Base-by-base conservation (phyloP, 805 yeast species). In the Pichia cabralensis region DNA sequence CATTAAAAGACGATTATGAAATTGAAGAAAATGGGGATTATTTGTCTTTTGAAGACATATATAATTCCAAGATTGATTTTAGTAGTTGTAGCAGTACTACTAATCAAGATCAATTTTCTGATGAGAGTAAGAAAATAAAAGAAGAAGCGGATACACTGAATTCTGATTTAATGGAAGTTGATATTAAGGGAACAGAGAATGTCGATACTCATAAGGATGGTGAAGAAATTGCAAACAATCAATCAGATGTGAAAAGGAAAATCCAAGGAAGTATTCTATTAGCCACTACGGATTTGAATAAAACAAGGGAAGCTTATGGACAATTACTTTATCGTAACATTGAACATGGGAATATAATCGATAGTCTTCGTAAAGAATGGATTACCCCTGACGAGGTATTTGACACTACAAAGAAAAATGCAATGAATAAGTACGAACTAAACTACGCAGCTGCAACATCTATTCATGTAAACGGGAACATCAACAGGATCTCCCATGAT, bases 301-400 rank as follows among this genome's bases (percentile, higher is more conserved):
- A n/a, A 14, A 34, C 46, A 5, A 28, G 31, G 11, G 30, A 33
- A 5, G 41, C 39, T 30, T 47, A 45, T 24, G 37, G 38, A 23
- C 34, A 40, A n/a, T 31, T 52, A 14, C 37, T 55, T 17, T 31
- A 43, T 16, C 31, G 45, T 8, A 47, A 45, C 23, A 39, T 52
- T 11, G 36, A 43, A 13, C 46, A 49, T 27, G 62, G 59, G 4
- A 40, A 54, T 29, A 37, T 56, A 5, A 34, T 58, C 5, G 64
- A 59, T 37, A 50, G 49, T 9, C 38, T 59, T 17, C 44, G 62
- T 13, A 58, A 58, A 36, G 55, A 48, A 26, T 38, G 58, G 26
- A 42, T 52, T 15, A 49, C 47, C 13, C 50, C 61, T 2, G 43
- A 44, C 2, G 52, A 55, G 8, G 47, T 51, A 10, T n/a, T n/a